phyloP scores from a whole-genome alignment of 2,329 filamentous ascomycete species.

The Colletotrichum tabaci region DNA sequence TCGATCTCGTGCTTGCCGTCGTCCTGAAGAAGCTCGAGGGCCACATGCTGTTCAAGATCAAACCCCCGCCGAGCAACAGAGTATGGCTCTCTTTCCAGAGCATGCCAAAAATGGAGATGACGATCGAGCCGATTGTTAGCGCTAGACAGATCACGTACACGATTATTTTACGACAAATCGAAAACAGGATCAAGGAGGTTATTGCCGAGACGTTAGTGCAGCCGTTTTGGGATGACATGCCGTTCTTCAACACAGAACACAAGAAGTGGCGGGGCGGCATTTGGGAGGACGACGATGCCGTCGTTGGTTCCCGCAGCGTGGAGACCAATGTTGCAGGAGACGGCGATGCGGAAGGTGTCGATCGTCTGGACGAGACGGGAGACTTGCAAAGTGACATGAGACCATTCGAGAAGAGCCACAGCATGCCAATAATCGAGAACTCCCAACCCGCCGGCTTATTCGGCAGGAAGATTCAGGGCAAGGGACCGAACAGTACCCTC shows the following conservation, averaged over 20 bases:
- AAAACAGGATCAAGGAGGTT: slow-evolving; percentile 94
- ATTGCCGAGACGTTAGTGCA: slow-evolving; percentile 91
- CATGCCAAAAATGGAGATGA: slow-evolving; percentile 94
- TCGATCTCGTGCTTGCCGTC: slow-evolving; percentile 89
- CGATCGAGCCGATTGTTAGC: slow-evolving; percentile 96
- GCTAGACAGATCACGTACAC: slow-evolving; percentile 96
- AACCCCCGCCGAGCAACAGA: slow-evolving; percentile 94
- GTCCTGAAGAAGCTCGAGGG: slow-evolving; percentile 89
- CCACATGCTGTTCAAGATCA: slow-evolving; percentile 87
- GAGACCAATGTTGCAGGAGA: slow-evolving; percentile 59
- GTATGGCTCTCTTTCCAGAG: slow-evolving; percentile 96
- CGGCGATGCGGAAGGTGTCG: slow-evolving; percentile 65
- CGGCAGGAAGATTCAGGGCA: slow-evolving; percentile 62
- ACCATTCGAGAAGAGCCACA: slow-evolving; percentile 70
- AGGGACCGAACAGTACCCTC: slow-evolving; percentile 50
- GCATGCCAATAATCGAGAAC: slow-evolving; percentile 61
- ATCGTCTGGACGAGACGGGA: slow-evolving; percentile 58
- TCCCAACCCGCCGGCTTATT: slow-evolving; percentile 61
- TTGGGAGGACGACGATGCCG: slow-evolving; percentile 72
- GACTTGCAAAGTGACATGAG: slow-evolving; percentile 58
- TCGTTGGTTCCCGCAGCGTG: slow-evolving; percentile 54
- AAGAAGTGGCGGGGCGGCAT: slow-evolving; percentile 90
- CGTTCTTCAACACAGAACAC: slow-evolving; percentile 86
- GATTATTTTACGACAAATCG: slow-evolving; percentile 91
- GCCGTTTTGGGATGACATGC: slow-evolving; percentile 96